phyloP scores from a whole-genome alignment of 1,284 basidiomycete species.

The Veloboletus limbatus region DNA sequence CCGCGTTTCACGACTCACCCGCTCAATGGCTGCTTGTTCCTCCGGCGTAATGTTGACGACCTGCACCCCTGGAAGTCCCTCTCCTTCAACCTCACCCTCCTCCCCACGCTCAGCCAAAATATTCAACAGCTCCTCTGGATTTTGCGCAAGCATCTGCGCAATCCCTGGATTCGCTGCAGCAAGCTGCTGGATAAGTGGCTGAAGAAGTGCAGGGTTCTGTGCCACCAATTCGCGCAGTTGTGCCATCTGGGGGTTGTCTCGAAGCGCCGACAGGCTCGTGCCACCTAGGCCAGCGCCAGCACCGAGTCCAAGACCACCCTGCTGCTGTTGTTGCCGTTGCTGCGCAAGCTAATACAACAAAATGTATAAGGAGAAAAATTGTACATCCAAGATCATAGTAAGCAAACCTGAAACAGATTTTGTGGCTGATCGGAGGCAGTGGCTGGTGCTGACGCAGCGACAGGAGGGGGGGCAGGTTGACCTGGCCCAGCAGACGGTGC shows the following conservation, averaged over 20 bases:
- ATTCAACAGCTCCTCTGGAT: constrained; percentile 71
- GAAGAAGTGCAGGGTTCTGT: constrained; percentile 76
- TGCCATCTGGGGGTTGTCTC: constrained; percentile 60
- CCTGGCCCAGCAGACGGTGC: constrained; percentile 39
- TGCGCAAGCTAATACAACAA: constrained; percentile 56
- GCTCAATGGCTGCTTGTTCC: constrained; percentile 81
- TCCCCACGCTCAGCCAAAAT: constrained; percentile 52
- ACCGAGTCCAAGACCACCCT: constrained; percentile 36
- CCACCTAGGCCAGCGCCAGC: constrained; percentile 33
- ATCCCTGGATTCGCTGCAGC: constrained; percentile 71
- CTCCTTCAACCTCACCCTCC: constrained; percentile 40
- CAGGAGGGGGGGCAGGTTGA: constrained; percentile 38
- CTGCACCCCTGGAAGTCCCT: constrained; percentile 36
- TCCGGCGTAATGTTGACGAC: constrained; percentile 80
- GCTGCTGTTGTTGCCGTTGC: constrained; percentile 70
- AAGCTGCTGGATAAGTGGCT: constrained; percentile 83
- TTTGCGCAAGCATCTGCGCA: constrained; percentile 59
- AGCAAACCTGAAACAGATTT: constrained; percentile 73
- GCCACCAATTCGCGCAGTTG: constrained; percentile 69
- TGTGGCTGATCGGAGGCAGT: constrained; percentile 42
- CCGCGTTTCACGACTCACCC: constrained; percentile 51
- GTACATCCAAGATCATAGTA: neutral
- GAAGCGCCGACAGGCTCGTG: constrained; percentile 47
- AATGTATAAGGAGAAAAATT: constrained; percentile 2
- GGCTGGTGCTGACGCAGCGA: constrained; percentile 36